These are phyloP conservation scores for Neurospora sp. DNA, from an alignment of 495 filamentous ascomycete species.

Conservation along the genomic window DNA sequence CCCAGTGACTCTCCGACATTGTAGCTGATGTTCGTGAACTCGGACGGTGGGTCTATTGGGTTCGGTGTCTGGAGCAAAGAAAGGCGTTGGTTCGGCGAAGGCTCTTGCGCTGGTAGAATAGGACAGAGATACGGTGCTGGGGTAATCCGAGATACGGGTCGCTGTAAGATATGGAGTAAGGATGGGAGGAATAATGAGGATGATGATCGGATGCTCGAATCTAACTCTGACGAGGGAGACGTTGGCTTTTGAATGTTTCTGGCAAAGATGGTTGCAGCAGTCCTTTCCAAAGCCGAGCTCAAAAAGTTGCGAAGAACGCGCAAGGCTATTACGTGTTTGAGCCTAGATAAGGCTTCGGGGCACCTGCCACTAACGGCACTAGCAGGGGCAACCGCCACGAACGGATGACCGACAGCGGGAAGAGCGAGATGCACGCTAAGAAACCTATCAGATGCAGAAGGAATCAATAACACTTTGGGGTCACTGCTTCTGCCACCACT, in stretches of 20 bases:
- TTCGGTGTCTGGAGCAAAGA: neutral
- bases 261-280: neutral
- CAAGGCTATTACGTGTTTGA: neutral
- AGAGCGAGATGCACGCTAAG: neutral
- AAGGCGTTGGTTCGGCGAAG: neutral
- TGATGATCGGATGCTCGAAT: neutral
- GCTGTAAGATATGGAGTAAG: neutral
- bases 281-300: neutral
- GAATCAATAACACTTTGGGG: neutral
- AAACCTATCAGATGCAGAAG: neutral
- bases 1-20: conserved; percentile 24
- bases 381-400: neutral
- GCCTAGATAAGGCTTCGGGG: neutral
- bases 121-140: neutral
- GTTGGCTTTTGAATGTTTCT: neutral
- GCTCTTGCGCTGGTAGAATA: neutral
- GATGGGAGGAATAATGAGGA: neutral
- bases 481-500: no score
- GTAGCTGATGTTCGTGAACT: neutral
- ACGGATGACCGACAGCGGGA: neutral
- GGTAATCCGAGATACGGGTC: neutral
- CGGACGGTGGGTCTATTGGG: neutral
- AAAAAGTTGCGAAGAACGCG: neutral
- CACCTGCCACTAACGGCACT: neutral
- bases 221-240: neutral